Percentiles rank a stretch among this genome's conserved stretches.
Conservation (phyloP, 257 asterid genomes). For the Gentiana macrophylla region DNA sequence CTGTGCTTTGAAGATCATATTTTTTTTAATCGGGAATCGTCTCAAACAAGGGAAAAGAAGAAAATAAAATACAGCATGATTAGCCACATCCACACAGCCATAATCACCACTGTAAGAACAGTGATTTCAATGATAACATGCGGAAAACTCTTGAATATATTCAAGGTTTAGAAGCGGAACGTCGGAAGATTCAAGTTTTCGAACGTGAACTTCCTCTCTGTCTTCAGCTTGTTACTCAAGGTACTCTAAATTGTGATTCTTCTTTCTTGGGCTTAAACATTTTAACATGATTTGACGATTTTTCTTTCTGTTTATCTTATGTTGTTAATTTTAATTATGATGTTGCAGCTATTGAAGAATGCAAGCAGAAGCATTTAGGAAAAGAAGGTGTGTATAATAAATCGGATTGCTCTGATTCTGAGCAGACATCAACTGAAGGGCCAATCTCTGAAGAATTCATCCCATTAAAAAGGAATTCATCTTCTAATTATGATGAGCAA, state of each 20-base stretch:
- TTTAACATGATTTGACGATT: too few species aligned
- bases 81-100: conserved; percentile 20
- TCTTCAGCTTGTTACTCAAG: conserved; percentile 82
- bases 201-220: conserved; percentile 94
- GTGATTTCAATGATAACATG: conserved; percentile 37
- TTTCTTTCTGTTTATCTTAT: neutral
- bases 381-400: conserved; percentile 26
- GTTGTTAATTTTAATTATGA: neutral
- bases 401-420: conserved; percentile 53
- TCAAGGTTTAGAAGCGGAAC: conserved; percentile 62
- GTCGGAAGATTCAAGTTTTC: conserved; percentile 76
- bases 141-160: conserved; percentile 49
- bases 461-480: conserved; percentile 37
- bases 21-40: neutral
- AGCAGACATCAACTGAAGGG: conserved; percentile 57
- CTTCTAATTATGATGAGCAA: conserved; percentile 23
- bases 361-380: conserved; percentile 56
- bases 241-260: conserved; percentile 18
- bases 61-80: conserved; percentile 19
- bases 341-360: conserved; percentile 66
- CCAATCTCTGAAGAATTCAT: conserved; percentile 56
- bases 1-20: conserved; percentile 7
- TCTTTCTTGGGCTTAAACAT: neutral
- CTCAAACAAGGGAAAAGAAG: neutral
- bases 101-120: neutral